Percentiles rank a stretch among this genome's conserved stretches.
These are phyloP conservation scores for Kitagawia praeruptora DNA, from an alignment of 129 eudicot species.

Conservation along the genomic window DNA sequence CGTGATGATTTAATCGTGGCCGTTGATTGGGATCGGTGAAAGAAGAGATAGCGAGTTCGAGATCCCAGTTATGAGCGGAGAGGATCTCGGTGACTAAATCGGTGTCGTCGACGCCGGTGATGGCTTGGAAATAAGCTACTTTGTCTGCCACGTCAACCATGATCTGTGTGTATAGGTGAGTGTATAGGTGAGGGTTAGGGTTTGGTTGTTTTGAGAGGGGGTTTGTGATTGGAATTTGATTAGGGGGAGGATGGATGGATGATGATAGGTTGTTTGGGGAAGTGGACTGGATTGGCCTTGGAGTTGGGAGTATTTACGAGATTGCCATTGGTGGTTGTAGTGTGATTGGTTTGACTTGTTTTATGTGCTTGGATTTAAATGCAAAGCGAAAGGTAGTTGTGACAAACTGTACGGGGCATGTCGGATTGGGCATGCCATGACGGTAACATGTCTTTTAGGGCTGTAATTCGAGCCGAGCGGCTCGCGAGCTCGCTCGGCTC, in stretches of 20 bases:
- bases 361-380: neutral
- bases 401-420: no score
- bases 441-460: no score
- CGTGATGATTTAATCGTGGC: neutral
- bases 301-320: neutral
- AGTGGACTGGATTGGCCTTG: neutral
- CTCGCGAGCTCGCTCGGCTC: no score
- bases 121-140: slow-evolving; percentile 79
- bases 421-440: no score
- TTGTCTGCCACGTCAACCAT: slow-evolving; percentile 69
- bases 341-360: neutral
- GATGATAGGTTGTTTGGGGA: neutral
- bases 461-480: no score
- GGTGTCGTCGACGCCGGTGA: slow-evolving; percentile 76
- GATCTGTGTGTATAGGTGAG: neutral
- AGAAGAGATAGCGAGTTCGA: slow-evolving; percentile 65
- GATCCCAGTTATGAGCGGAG: slow-evolving; percentile 87
- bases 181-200: neutral
- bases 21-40: slow-evolving; percentile 25
- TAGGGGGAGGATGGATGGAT: neutral
- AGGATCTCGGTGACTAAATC: slow-evolving; percentile 91
- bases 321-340: neutral
- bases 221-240: neutral
- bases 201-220: neutral
- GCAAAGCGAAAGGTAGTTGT: no score